These are phyloP conservation scores for Zygoascus hellenicus DNA, from an alignment of 1,139 yeast species.

Conservation along the genomic window DNA sequence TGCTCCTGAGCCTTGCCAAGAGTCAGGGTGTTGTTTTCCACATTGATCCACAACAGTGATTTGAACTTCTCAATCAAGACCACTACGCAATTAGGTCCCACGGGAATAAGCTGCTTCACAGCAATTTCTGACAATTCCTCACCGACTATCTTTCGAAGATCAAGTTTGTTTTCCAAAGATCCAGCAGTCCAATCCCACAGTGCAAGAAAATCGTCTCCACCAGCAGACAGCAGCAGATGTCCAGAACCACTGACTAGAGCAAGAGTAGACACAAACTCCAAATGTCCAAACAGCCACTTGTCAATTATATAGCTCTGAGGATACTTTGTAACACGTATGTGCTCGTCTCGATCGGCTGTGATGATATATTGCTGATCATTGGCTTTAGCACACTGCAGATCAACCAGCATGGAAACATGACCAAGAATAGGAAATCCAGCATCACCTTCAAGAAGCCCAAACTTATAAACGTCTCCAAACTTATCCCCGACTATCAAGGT, in stretches of 20 bases:
- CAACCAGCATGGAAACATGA: slow-evolving; percentile 94
- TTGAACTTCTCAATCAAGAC: slow-evolving; percentile 31
- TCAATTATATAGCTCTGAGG: slow-evolving; percentile 77
- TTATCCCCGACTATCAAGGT: slow-evolving; percentile 81
- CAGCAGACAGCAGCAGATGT: slow-evolving; percentile 63
- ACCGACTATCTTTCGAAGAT: slow-evolving; percentile 38
- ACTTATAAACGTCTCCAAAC: slow-evolving; percentile 86
- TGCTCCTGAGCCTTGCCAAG: too few relatives aligned
- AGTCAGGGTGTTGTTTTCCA: too few relatives aligned
- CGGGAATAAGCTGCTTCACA: slow-evolving; percentile 62
- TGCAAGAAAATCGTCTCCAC: slow-evolving; percentile 78
- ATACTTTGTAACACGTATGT: slow-evolving; percentile 76
- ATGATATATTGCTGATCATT: slow-evolving; percentile 51
- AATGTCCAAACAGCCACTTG: slow-evolving; percentile 82
- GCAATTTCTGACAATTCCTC: slow-evolving; percentile 40
- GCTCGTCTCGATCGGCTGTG: slow-evolving; percentile 94
- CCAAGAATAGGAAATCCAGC: slow-evolving; percentile 71
- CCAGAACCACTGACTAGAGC: slow-evolving; percentile 47
- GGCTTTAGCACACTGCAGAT: slow-evolving; percentile 44
- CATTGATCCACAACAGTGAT: slow-evolving; percentile 34
- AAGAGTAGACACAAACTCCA: slow-evolving; percentile 68
- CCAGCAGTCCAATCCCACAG: slow-evolving; percentile 71
- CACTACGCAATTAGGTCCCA: slow-evolving; percentile 24
- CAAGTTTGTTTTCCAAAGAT: slow-evolving; percentile 44
- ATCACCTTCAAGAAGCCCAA: slow-evolving; percentile 27